These are phyloP conservation scores for Tricholoma flavovirens DNA, from an alignment of 768 basidiomycete species.

Conservation along the genomic window DNA sequence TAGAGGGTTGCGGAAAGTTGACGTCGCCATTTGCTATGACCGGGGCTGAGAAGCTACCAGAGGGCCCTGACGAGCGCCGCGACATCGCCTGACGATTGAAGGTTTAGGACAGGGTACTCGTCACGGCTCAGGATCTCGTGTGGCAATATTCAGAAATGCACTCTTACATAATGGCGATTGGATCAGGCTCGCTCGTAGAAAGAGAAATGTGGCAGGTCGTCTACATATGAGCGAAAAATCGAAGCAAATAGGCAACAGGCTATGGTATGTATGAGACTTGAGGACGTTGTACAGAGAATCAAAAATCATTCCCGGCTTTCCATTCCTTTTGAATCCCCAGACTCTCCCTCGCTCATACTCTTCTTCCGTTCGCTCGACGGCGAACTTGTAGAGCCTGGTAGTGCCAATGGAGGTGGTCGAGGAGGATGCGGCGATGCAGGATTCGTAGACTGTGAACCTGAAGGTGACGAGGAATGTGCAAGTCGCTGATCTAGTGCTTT, in stretches of 20 bases:
- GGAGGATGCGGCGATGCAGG: conserved; percentile 23
- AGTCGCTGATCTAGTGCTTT: conserved; percentile 94
- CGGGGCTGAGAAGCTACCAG: conserved; percentile 14
- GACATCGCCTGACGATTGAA: conserved; percentile 17
- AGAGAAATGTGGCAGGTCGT: neutral
- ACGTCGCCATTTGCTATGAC: conserved; percentile 20
- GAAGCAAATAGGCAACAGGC: conserved; percentile 6
- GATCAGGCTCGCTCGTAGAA: neutral
- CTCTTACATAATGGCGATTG: conserved; percentile 12
- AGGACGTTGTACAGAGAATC: neutral
- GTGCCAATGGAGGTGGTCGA: conserved; percentile 26
- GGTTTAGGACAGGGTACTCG: neutral
- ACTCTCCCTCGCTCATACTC: conserved; percentile 30
- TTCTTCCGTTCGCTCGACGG: conserved; percentile 27
- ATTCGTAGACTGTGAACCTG: conserved; percentile 30
- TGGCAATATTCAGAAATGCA: neutral
- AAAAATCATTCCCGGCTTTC: conserved; percentile 20
- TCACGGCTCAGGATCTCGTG: too few species aligned
- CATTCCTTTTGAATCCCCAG: conserved; percentile 26
- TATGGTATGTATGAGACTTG: conserved; percentile 10
- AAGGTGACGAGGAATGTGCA: conserved; percentile 54
- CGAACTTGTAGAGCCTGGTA: conserved; percentile 20
- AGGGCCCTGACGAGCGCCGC: conserved; percentile 19
- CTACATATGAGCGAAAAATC: conserved; percentile 9
- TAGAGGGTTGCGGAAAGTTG: conserved; percentile 9